phyloP scores from a whole-genome alignment of 116 monocot genomes.

The Posidonia oceanica region DNA sequence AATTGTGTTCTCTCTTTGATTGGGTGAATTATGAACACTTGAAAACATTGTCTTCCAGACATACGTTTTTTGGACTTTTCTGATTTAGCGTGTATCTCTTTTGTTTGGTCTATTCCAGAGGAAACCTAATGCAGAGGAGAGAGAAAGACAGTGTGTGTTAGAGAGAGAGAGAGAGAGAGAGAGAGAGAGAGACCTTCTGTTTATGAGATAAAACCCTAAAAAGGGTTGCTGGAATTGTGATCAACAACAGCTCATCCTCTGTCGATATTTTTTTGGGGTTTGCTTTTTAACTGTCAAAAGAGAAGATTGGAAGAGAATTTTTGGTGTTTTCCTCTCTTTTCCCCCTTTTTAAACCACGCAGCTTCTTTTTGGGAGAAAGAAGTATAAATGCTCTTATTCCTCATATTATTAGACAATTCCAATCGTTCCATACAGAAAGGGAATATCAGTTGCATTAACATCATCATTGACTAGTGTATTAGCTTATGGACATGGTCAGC shows the following conservation, averaged over 20 bases:
- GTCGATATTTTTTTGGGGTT: neutral
- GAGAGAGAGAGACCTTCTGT: too few species aligned
- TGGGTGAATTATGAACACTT: neutral
- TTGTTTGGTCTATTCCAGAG: slow-evolving; percentile 11
- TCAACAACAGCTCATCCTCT: neutral
- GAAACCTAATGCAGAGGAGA: slow-evolving; percentile 4
- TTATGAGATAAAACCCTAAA: neutral
- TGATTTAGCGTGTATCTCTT: neutral
- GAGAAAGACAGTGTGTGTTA: neutral
- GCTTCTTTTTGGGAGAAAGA: too few species aligned
- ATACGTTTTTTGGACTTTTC: neutral
- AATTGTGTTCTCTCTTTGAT: neutral
- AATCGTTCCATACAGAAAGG: too few species aligned
- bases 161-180: neutral
- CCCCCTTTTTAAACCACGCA: too few species aligned
- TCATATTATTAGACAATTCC: too few species aligned
- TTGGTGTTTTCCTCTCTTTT: neutral
- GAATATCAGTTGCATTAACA: too few species aligned
- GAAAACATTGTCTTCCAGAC: neutral
- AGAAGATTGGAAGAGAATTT: neutral
- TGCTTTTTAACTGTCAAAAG: slow-evolving; percentile 6
- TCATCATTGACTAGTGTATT: too few species aligned
- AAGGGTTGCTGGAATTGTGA: neutral
- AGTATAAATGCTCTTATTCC: too few species aligned
- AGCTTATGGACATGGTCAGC: too few species aligned